A percentile compares a stretch with the other conserved stretches of the same genome.
These are phyloP conservation scores for Penicillium cinerascens DNA, from an alignment of 495 filamentous ascomycete genomes.

Conservation along the genomic window DNA sequence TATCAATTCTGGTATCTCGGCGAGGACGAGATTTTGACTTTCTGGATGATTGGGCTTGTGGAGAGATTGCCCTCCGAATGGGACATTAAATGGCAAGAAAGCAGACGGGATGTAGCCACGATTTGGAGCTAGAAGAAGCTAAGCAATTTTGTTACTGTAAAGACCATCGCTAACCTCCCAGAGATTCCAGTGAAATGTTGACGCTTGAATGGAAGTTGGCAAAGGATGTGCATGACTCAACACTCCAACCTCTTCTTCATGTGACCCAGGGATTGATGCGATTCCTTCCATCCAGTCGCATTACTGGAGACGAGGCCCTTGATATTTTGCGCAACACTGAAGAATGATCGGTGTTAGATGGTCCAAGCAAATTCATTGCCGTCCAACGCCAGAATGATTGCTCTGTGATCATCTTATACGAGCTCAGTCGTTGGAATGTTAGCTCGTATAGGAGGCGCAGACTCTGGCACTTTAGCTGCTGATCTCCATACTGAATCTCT, in stretches of 20 bases:
- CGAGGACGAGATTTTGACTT: background rate
- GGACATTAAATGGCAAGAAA: background rate
- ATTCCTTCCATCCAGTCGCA: constrained; percentile 12
- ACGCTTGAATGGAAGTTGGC: constrained; percentile 13
- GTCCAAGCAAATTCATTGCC: background rate
- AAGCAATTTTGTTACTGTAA: background rate
- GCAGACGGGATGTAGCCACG: background rate
- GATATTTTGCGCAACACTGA: background rate
- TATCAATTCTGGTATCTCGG: background rate
- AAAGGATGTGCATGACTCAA: background rate
- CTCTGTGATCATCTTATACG: background rate
- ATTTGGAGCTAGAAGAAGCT: background rate
- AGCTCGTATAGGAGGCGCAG: background rate
- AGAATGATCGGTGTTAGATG: background rate
- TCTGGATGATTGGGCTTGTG: background rate
- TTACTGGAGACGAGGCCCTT: constrained; percentile 13
- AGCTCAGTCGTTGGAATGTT: background rate
- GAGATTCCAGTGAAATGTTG: background rate
- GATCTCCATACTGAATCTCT: background rate
- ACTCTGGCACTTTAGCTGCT: background rate
- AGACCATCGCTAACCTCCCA: background rate
- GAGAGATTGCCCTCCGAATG: background rate
- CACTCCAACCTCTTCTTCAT: constrained; percentile 5
- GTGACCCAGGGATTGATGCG: constrained; percentile 12
- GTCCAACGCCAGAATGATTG: background rate